Conservation (phyloP, 768 basidiomycete species). For the Leccinum obscurum region DNA sequence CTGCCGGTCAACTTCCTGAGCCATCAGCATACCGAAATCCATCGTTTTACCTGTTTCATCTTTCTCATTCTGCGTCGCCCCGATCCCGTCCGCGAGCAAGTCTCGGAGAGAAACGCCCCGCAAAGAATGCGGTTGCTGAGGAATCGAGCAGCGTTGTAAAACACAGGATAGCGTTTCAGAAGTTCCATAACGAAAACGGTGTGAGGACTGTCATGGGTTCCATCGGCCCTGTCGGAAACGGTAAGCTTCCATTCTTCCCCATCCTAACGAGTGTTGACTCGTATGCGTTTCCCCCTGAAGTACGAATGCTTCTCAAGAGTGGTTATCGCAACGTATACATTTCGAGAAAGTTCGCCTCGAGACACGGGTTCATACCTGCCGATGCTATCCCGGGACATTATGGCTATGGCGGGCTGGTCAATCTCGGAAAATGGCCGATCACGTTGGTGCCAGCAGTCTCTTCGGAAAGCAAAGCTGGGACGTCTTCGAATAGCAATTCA, state of each 20-base stretch:
- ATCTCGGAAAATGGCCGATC: constrained; percentile 86
- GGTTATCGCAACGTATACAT: constrained; percentile 96
- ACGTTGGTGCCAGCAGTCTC: constrained; percentile 47
- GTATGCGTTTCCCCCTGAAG: constrained; percentile 36
- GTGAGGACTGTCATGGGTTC: constrained; percentile 90
- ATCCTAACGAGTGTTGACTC: not conserved
- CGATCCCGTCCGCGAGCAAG: constrained; percentile 35
- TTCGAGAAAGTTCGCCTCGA: constrained; percentile 87
- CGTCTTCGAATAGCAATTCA: constrained; percentile 2
- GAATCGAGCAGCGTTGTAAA: constrained; percentile 55
- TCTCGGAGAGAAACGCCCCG: constrained; percentile 42
- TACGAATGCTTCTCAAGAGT: constrained; percentile 90
- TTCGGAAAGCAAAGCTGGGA: not conserved
- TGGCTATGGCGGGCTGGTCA: constrained; percentile 89
- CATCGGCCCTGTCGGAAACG: constrained; percentile 88
- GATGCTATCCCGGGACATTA: constrained; percentile 89
- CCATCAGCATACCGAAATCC: constrained; percentile 68
- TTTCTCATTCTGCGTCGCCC: constrained; percentile 27
- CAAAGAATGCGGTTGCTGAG: constrained; percentile 23
- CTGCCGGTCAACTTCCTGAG: constrained; percentile 54
- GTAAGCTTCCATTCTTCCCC: constrained; percentile 40
- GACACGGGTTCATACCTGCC: constrained; percentile 83
- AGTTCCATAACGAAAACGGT: constrained; percentile 89
- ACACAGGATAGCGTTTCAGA: constrained; percentile 76
- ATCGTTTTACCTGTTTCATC: constrained; percentile 65